Conservation (phyloP, 768 basidiomycete genomes). For the Udeniomyces megalosporus region DNA sequence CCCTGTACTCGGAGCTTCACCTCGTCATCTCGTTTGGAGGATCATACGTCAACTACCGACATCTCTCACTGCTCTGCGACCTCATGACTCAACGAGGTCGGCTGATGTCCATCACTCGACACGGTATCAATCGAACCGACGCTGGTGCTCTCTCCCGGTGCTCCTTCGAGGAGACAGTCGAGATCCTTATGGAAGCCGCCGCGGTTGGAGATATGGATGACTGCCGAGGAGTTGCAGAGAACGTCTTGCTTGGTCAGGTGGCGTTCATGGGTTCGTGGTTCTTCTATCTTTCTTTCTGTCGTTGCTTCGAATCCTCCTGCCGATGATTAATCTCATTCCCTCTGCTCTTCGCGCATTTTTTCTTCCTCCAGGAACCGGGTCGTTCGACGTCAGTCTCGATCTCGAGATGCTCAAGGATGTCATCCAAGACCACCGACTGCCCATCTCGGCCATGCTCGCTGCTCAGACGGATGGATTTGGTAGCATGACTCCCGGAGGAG, state of each 20-base stretch:
- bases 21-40: constrained; percentile 97
- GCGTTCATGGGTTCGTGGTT: constrained; percentile 99
- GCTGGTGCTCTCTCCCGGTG: constrained; percentile 98
- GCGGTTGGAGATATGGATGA: constrained; percentile 97
- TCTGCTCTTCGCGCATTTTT: too few species aligned
- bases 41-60: constrained; percentile 97
- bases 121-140: constrained; percentile 96
- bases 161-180: constrained; percentile 99
- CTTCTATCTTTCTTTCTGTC: too few species aligned
- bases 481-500: constrained; percentile 42
- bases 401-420: constrained; percentile 98
- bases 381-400: constrained; percentile 84
- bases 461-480: constrained; percentile 23
- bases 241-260: constrained; percentile 96
- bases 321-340: too few species aligned
- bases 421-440: constrained; percentile 81
- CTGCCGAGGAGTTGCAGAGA: constrained; percentile 96
- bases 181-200: constrained; percentile 96
- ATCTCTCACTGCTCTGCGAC: constrained; percentile 89
- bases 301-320: too few species aligned
- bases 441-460: constrained; percentile 26
- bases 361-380: too few species aligned
- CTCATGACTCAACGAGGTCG: constrained; percentile 91
- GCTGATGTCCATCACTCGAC: constrained; percentile 96
- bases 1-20: constrained; percentile 84